Conservation (phyloP, 441 rosid genomes). For the Erodium trifolium region DNA sequence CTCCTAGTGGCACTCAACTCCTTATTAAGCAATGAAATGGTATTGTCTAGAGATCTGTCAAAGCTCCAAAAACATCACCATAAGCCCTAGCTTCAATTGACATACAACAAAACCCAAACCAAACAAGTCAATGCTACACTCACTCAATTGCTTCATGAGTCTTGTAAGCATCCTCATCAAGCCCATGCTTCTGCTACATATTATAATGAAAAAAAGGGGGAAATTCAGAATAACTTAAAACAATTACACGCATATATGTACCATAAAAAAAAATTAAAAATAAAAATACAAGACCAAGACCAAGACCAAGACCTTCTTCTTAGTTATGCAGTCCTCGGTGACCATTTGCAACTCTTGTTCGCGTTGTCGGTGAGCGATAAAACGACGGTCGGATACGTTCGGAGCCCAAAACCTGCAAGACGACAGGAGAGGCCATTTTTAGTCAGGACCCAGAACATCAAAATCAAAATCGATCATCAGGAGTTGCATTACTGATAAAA, state of each 20-base stretch:
- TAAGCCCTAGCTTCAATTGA: not conserved
- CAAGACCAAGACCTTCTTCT: too few species aligned
- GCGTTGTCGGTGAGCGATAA: slow-evolving; percentile 36
- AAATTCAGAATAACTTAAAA: not conserved
- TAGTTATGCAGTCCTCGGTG: slow-evolving; percentile 41
- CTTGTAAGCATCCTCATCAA: slow-evolving; percentile 43
- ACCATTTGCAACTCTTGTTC: slow-evolving; percentile 53
- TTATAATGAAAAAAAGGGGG: not conserved
- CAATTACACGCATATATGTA: not conserved
- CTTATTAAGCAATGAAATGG: slow-evolving; percentile 56
- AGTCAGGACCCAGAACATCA: not conserved
- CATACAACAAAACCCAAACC: slow-evolving; percentile 4
- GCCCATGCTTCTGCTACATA: slow-evolving; percentile 29
- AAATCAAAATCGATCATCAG: not conserved
- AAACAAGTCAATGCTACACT: slow-evolving; percentile 25
- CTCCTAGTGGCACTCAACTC: slow-evolving; percentile 56
- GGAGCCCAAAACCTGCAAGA: slow-evolving; percentile 38
- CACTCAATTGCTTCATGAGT: slow-evolving; percentile 78
- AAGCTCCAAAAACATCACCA: too few species aligned
- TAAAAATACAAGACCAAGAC: too few species aligned
- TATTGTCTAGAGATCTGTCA: slow-evolving; percentile 60
- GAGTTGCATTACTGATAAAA: not conserved
- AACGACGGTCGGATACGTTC: slow-evolving; percentile 35
- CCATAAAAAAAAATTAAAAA: too few species aligned
- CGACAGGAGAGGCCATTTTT: not conserved